Conservation (phyloP, 352 stramenopile species). For the Elongisporangium prolatum region DNA sequence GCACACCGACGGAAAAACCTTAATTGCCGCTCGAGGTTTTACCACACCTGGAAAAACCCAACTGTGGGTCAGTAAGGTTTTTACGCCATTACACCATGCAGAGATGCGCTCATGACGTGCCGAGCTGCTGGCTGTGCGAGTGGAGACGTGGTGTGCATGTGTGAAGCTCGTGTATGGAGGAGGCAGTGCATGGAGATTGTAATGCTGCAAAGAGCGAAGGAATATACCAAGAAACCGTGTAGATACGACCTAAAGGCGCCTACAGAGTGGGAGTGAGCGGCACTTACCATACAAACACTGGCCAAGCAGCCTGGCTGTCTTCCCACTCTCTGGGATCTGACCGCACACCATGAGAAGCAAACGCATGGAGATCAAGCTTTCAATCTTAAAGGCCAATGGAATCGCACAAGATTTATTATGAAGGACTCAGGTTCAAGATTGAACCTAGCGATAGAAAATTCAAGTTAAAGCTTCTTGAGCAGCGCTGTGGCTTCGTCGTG, state of each 20-base stretch:
- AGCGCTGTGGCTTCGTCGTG: constrained; percentile 68
- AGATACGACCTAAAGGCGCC: not conserved
- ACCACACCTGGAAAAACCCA: not conserved
- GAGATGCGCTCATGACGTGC: not conserved
- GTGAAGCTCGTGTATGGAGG: not conserved
- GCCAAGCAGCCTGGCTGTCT: not conserved
- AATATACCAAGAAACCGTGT: not conserved
- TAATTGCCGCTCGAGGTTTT: constrained; percentile 1
- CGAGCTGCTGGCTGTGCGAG: not conserved
- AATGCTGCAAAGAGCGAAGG: not conserved
- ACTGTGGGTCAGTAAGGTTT: not conserved
- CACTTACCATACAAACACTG: too few relatives aligned
- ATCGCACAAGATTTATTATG: not conserved
- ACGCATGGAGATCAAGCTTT: too few relatives aligned
- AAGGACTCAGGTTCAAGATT: not conserved
- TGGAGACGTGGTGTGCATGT: not conserved
- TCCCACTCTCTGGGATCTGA: too few relatives aligned
- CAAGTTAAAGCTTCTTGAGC: constrained; percentile 46
- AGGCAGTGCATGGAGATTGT: not conserved
- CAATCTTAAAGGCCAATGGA: not conserved
- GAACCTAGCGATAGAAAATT: not conserved
- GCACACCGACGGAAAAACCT: constrained; percentile 1
- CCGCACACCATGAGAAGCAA: too few relatives aligned
- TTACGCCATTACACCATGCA: not conserved
- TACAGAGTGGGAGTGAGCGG: too few relatives aligned